A percentile compares a stretch with the other conserved stretches of the same genome.
These are phyloP conservation scores for Benincasa hispida DNA, from an alignment of 306 rosid species.

Conservation along the genomic window DNA sequence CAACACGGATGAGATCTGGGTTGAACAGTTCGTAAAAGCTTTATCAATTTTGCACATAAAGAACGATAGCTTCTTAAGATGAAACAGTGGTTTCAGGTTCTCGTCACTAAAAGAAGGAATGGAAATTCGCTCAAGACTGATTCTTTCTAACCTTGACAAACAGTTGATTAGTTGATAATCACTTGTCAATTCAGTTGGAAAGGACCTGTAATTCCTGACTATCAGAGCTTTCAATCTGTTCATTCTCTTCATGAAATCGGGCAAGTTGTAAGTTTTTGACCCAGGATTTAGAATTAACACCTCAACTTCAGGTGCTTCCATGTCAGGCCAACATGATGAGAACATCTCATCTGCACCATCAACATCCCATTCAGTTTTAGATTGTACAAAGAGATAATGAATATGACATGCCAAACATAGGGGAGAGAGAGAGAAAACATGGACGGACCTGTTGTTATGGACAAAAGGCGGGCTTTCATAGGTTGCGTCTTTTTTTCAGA, in stretches of 20 bases:
- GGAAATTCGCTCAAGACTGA: constrained; percentile 45
- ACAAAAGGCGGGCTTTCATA: constrained; percentile 28
- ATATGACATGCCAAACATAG: constrained; percentile 15
- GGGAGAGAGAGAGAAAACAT: constrained; percentile 3
- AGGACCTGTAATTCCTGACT: constrained; percentile 32
- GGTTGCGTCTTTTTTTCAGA: constrained; percentile 11
- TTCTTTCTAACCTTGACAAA: constrained; percentile 25
- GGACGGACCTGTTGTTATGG: constrained; percentile 53
- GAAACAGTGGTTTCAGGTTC: constrained; percentile 10
- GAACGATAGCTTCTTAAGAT: constrained; percentile 39
- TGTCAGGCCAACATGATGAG: constrained; percentile 32
- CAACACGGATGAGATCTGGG: constrained; percentile 10
- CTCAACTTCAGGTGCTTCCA: constrained; percentile 32
- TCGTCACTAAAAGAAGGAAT: constrained; percentile 24
- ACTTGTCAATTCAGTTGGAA: constrained; percentile 20
- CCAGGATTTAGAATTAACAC: constrained; percentile 42
- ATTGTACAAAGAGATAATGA: neutral
- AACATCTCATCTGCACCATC: constrained; percentile 44
- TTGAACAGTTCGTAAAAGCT: constrained; percentile 25
- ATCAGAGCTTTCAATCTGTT: constrained; percentile 38
- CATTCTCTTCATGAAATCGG: constrained; percentile 38
- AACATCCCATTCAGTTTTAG: neutral
- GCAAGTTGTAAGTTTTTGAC: constrained; percentile 22
- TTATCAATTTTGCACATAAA: constrained; percentile 45
- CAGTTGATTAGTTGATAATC: constrained; percentile 23